phyloP scores from a whole-genome alignment of 1,284 basidiomycete genomes.

The Erythrobasidium hasegawianum region DNA sequence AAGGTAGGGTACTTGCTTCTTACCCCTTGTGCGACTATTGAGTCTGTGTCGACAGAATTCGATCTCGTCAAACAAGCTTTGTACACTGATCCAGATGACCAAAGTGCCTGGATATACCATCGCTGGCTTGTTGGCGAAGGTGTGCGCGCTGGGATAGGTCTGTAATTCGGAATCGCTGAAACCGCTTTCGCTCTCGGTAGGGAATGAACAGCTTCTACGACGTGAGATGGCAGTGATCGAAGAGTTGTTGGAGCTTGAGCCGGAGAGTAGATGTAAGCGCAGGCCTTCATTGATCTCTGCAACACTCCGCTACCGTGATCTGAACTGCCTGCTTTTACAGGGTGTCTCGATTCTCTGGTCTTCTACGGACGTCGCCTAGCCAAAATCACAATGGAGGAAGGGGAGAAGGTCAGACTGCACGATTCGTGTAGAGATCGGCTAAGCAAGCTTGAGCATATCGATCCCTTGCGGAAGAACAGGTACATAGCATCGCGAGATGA shows the following conservation, averaged over 20 bases:
- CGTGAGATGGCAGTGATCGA: constrained; percentile 77
- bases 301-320: not conserved
- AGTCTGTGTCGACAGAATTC: constrained; percentile 64
- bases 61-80: constrained; percentile 88
- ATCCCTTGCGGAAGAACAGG: constrained; percentile 59
- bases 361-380: not conserved
- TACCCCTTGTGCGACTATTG: not conserved
- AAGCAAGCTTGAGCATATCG: constrained; percentile 56
- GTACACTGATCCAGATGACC: constrained; percentile 94
- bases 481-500: constrained; percentile 58
- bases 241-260: constrained; percentile 83
- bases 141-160: constrained; percentile 47
- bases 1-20: constrained; percentile 28
- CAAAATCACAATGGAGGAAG: constrained; percentile 42
- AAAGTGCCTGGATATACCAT: constrained; percentile 97
- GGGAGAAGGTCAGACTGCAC: constrained; percentile 52
- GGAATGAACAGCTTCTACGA: constrained; percentile 59
- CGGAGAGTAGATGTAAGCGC: constrained; percentile 85
- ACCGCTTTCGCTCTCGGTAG: constrained; percentile 52
- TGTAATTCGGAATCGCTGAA: no score
- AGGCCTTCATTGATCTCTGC: not conserved
- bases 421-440: constrained; percentile 56
- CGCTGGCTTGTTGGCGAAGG: constrained; percentile 84
- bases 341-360: constrained; percentile 89
- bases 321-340: constrained; percentile 51